A percentile compares a stretch with the other conserved stretches of the same genome.
Conservation (phyloP, 2,329 filamentous ascomycete species). For the Beauveria caledonica region DNA sequence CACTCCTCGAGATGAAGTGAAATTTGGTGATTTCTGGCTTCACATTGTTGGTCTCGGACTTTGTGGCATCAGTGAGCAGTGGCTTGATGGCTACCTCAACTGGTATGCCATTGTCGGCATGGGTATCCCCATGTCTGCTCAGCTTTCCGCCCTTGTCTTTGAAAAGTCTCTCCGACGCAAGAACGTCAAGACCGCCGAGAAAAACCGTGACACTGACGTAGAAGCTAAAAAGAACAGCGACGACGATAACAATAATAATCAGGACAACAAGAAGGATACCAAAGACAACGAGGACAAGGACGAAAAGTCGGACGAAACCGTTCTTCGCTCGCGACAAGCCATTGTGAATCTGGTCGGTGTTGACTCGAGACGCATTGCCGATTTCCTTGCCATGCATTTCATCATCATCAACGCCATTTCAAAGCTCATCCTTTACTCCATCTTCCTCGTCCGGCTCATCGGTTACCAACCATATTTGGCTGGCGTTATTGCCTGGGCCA, state of each 20-base stretch:
- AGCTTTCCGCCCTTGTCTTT: constrained; percentile 66
- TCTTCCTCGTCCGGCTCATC: constrained; percentile 59
- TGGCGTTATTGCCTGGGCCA: constrained; percentile 54
- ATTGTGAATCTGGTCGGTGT: constrained; percentile 75
- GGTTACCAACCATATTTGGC: constrained; percentile 62
- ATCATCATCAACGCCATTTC: constrained; percentile 54
- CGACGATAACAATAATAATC: constrained; percentile 28
- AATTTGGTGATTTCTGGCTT: constrained; percentile 51
- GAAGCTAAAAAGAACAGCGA: constrained; percentile 13
- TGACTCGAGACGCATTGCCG: constrained; percentile 59
- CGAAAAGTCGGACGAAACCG: constrained; percentile 28
- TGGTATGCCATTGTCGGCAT: constrained; percentile 59
- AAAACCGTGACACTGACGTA: constrained; percentile 27
- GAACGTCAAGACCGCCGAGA: constrained; percentile 59
- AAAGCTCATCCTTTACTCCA: constrained; percentile 57
- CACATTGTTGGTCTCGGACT: constrained; percentile 59
- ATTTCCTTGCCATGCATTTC: constrained; percentile 60
- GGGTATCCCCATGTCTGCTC: constrained; percentile 57
- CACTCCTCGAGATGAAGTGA: constrained; percentile 30
- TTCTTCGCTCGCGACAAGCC: constrained; percentile 49
- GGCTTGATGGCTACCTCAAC: constrained; percentile 56
- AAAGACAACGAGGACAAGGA: constrained; percentile 41
- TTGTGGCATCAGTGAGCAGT: constrained; percentile 48
- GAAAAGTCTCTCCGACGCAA: constrained; percentile 70
- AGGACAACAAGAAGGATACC: constrained; percentile 27